Conservation (phyloP, 1,284 basidiomycete species). For the Puccinia triticina region DNA sequence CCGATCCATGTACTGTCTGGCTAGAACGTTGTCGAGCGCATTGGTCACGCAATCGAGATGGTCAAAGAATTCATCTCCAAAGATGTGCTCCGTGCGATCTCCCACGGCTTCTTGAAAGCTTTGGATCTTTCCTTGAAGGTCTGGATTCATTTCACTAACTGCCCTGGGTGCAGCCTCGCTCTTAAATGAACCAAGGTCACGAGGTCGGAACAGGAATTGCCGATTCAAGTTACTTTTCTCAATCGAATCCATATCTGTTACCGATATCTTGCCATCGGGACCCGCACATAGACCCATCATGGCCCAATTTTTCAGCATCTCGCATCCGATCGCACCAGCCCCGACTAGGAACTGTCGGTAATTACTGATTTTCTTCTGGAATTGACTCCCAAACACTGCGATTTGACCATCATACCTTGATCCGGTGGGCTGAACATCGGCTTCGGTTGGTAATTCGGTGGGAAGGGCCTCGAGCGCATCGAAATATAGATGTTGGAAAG, state of each 20-base stretch:
- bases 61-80: slow-evolving; percentile 86
- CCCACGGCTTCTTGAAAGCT: slow-evolving; percentile 94
- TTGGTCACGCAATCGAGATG: slow-evolving; percentile 95
- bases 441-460: slow-evolving; percentile 68
- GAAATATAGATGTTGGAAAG: slow-evolving; percentile 93
- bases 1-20: slow-evolving; percentile 95
- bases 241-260: slow-evolving; percentile 98
- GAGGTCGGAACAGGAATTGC: slow-evolving; percentile 96
- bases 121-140: slow-evolving; percentile 81
- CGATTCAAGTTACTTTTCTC: slow-evolving; percentile 99
- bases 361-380: slow-evolving; percentile 90
- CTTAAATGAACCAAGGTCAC: slow-evolving; percentile 98
- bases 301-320: slow-evolving; percentile 99
- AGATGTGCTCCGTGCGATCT: slow-evolving; percentile 82
- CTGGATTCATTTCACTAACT: slow-evolving; percentile 95
- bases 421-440: slow-evolving; percentile 79
- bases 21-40: slow-evolving; percentile 96
- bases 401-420: slow-evolving; percentile 89
- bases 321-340: slow-evolving; percentile 97
- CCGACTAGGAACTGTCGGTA: slow-evolving; percentile 96
- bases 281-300: slow-evolving; percentile 96
- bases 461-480: slow-evolving; percentile 96
- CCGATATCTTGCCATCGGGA: slow-evolving; percentile 79
- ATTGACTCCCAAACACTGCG: slow-evolving; percentile 88
- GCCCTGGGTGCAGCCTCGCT: slow-evolving; percentile 90